Evolutionary conservation across 1,284 basidiomycete species (phyloP).

Genomic region (Puccinia triticina): DNA sequence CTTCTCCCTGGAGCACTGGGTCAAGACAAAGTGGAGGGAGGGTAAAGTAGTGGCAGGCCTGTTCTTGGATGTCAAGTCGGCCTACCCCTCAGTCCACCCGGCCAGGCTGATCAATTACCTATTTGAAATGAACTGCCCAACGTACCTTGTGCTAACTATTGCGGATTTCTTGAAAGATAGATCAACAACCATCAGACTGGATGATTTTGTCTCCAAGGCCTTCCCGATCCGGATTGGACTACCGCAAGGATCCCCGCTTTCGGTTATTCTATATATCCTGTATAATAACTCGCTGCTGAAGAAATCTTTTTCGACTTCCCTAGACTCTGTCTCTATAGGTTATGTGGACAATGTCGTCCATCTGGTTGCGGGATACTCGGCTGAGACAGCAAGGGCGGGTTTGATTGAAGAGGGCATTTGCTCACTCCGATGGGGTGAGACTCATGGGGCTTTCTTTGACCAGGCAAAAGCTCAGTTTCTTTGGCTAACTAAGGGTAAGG

Average conservation of each 20-base stretch:
- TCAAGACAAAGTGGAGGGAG: no score
- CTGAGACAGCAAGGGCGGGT: background rate
- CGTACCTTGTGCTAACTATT: no score
- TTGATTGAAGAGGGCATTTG: background rate
- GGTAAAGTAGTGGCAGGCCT: no score
- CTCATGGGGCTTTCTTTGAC: background rate
- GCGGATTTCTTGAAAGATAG: no score
- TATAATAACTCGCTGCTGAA: conserved; percentile 19
- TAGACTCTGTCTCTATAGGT: background rate
- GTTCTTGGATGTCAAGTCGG: no score
- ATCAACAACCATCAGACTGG: background rate
- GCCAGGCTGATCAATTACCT: no score
- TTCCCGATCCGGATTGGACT: background rate
- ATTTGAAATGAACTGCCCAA: no score
- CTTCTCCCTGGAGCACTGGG: no score
- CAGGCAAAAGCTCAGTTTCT: conserved; percentile 13
- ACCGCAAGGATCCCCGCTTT: conserved; percentile 22
- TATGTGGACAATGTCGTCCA: conserved; percentile 23
- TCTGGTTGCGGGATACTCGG: background rate
- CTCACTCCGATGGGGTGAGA: background rate
- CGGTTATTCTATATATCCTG: conserved; percentile 10
- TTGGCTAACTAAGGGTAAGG: conserved; percentile 11
- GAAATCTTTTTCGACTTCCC: background rate
- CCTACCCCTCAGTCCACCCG: no score
- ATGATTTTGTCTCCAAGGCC: background rate